Conservation (phyloP, 441 rosid genomes). For the Jatropha multifida region DNA sequence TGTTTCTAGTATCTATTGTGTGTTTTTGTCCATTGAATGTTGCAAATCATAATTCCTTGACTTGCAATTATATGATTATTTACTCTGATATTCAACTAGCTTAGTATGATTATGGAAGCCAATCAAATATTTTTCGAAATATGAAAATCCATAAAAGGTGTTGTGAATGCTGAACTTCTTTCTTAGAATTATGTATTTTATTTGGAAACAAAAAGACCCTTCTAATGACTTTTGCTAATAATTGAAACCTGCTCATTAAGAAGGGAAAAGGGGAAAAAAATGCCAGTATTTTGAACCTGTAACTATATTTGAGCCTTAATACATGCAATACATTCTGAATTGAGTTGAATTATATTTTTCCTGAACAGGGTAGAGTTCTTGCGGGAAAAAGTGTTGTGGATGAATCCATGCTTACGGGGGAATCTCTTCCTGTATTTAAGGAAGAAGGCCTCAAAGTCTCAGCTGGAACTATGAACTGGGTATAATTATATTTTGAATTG, state of each 20-base stretch:
- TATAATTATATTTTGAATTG: conserved; percentile 31
- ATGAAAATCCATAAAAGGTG: neutral
- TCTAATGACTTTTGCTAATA: conserved; percentile 1
- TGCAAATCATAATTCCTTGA: neutral
- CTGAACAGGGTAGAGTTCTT: conserved; percentile 70
- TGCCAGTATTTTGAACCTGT: conserved; percentile 1
- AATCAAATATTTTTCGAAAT: neutral
- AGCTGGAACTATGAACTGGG: conserved; percentile 98
- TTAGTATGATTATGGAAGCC: neutral
- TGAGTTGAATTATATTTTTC: conserved; percentile 25
- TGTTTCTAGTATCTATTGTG: neutral
- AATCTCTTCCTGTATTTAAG: conserved; percentile 91
- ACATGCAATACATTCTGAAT: conserved; percentile 4
- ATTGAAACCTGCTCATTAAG: neutral
- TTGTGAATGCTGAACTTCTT: conserved; percentile 1
- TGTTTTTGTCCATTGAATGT: neutral
- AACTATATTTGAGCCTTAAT: conserved; percentile 7
- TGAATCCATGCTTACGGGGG: conserved; percentile 98
- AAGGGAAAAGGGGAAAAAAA: neutral
- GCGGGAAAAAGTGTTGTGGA: conserved; percentile 97
- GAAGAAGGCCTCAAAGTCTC: conserved; percentile 73
- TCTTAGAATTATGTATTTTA: neutral
- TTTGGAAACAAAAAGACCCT: neutral
- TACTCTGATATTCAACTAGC: neutral
- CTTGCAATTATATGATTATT: neutral